Conservation (phyloP, 352 stramenopile species). For the Sclerospora graminicola region DNA sequence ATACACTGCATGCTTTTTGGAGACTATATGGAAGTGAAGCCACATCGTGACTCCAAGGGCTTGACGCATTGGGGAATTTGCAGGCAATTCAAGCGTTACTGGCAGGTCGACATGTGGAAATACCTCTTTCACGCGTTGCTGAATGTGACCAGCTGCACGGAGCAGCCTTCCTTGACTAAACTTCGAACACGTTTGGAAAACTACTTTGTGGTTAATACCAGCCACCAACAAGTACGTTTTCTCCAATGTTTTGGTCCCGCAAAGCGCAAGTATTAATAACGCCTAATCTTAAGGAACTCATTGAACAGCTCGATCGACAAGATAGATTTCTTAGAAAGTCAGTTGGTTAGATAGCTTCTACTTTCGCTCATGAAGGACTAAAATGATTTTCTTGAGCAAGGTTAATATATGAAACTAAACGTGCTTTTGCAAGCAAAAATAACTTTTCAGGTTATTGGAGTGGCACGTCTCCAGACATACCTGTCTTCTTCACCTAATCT, state of each 20-base stretch:
- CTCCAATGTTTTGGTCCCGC: not conserved
- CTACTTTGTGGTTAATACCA: slow-evolving; percentile 34
- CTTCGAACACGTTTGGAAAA: slow-evolving; percentile 38
- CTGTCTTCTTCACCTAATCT: slow-evolving; percentile 4
- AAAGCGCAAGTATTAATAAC: not conserved
- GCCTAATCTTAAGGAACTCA: slow-evolving; percentile 34
- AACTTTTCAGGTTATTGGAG: too few relatives aligned
- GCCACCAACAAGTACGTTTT: slow-evolving; percentile 33
- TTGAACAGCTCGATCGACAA: slow-evolving; percentile 37
- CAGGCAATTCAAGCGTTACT: slow-evolving; percentile 71
- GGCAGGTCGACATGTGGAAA: slow-evolving; percentile 64
- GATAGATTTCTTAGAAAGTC: slow-evolving; percentile 35
- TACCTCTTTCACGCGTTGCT: slow-evolving; percentile 57
- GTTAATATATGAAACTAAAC: too few relatives aligned
- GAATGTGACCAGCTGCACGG: slow-evolving; percentile 54
- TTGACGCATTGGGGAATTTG: slow-evolving; percentile 30
- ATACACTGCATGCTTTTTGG: slow-evolving; percentile 79
- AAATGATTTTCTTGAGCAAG: too few relatives aligned
- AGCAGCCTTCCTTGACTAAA: slow-evolving; percentile 48
- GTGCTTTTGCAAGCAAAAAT: slow-evolving; percentile 9
- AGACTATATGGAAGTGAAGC: slow-evolving; percentile 71
- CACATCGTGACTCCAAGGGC: slow-evolving; percentile 16
- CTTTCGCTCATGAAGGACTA: not conserved
- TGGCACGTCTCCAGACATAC: slow-evolving; percentile 9
- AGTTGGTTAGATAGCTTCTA: slow-evolving; percentile 18